Conservation (phyloP, 2,329 filamentous ascomycete species). For the Gaeumannomyces tritici region DNA sequence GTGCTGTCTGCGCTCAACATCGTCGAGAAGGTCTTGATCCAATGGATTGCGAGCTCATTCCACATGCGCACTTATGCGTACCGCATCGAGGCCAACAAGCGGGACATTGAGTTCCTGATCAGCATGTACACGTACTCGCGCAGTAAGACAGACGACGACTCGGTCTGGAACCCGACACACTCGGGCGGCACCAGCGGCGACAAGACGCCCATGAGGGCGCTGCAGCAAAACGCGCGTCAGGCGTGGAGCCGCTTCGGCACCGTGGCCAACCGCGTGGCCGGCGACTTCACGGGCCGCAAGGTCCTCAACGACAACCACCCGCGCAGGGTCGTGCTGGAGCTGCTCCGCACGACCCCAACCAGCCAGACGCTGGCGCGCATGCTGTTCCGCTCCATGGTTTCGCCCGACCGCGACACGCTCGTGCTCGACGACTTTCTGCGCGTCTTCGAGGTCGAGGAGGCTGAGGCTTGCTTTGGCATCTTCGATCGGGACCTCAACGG, state of each 20-base stretch:
- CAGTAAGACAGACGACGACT: slow-evolving; percentile 51
- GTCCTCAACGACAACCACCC: slow-evolving; percentile 62
- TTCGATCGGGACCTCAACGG: slow-evolving; percentile 97
- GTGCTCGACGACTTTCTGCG: slow-evolving; percentile 66
- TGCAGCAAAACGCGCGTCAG: slow-evolving; percentile 66
- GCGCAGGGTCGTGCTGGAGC: slow-evolving; percentile 70
- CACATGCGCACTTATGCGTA: slow-evolving; percentile 85
- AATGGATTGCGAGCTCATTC: slow-evolving; percentile 89
- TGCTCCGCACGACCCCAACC: slow-evolving; percentile 62
- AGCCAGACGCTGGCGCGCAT: slow-evolving; percentile 80
- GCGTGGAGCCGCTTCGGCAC: slow-evolving; percentile 75
- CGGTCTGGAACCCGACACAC: slow-evolving; percentile 32
- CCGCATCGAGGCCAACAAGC: slow-evolving; percentile 86
- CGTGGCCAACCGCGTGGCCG: slow-evolving; percentile 75
- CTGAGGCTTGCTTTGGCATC: slow-evolving; percentile 79
- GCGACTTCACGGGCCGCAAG: slow-evolving; percentile 78
- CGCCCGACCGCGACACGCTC: slow-evolving; percentile 67
- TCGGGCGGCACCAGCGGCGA: slow-evolving; percentile 40
- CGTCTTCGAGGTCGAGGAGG: slow-evolving; percentile 78
- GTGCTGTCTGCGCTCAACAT: slow-evolving; percentile 73
- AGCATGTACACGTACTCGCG: slow-evolving; percentile 62
- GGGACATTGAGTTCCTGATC: slow-evolving; percentile 60
- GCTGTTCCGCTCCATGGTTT: slow-evolving; percentile 76
- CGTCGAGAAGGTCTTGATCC: slow-evolving; percentile 85
- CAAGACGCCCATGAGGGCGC: slow-evolving; percentile 63